These are phyloP conservation scores for Schwanniomyces etchellsii DNA, from an alignment of 1,139 yeast genomes.

Conservation along the genomic window DNA sequence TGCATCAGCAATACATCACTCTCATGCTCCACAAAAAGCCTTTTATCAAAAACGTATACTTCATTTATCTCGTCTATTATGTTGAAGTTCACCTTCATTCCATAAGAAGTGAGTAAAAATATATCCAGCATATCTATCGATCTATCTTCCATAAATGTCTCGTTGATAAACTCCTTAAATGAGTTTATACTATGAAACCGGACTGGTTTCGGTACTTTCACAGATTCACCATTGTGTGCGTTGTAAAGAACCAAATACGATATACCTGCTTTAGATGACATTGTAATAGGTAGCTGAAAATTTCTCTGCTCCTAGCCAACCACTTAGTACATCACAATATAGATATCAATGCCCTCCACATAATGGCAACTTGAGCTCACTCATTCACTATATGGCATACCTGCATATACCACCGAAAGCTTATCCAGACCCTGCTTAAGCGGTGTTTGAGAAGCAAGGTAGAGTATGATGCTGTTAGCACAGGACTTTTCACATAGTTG, in stretches of 20 bases:
- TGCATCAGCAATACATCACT: slow-evolving; percentile 7
- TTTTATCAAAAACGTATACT: slow-evolving; percentile 56
- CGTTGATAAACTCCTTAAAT: slow-evolving; percentile 34
- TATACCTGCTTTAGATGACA: slow-evolving; percentile 7
- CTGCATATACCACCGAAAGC: no score
- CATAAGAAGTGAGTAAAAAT: slow-evolving; percentile 62
- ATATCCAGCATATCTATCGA: slow-evolving; percentile 39
- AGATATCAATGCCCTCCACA: no score
- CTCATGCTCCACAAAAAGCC: slow-evolving; percentile 31
- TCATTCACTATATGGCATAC: no score
- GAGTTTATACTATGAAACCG: slow-evolving; percentile 38
- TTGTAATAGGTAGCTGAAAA: no score
- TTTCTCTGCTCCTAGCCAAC: no score
- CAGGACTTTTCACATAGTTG: no score
- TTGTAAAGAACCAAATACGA: slow-evolving; percentile 31
- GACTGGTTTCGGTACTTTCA: slow-evolving; percentile 38
- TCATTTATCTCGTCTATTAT: slow-evolving; percentile 43
- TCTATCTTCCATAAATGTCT: slow-evolving; percentile 21
- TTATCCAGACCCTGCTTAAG: no score
- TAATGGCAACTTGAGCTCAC: no score
- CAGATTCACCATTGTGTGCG: slow-evolving; percentile 33
- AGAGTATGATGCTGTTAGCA: no score
- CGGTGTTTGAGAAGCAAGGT: no score
- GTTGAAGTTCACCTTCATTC: slow-evolving; percentile 51
- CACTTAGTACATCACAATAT: not conserved